phyloP scores from a whole-genome alignment of 441 rosid genomes.

The Erodium trifolium region DNA sequence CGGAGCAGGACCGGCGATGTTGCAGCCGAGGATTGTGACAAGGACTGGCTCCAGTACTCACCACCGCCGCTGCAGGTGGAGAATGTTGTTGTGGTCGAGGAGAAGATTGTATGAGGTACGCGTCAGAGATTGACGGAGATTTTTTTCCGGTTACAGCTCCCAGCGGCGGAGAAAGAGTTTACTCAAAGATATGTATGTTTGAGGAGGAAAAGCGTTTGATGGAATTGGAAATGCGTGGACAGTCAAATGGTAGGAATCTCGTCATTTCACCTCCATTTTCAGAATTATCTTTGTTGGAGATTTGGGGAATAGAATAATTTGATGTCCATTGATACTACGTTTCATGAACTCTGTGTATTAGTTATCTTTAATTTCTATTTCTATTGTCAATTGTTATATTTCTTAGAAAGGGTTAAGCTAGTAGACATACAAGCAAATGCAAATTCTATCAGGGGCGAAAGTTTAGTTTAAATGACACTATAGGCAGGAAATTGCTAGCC shows the following conservation, averaged over 20 bases:
- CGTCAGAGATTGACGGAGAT: constrained; percentile 73
- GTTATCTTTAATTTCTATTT: not conserved
- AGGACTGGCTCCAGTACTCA: constrained; percentile 63
- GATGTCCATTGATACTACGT: not conserved
- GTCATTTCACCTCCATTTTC: not conserved
- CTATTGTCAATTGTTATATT: not conserved
- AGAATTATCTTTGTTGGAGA: not conserved
- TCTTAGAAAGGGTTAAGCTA: not conserved
- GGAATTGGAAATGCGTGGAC: constrained; percentile 37
- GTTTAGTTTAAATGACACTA: not conserved
- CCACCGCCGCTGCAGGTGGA: constrained; percentile 37
- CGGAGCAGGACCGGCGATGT: constrained; percentile 35
- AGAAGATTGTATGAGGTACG: constrained; percentile 48
- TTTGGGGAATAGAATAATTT: not conserved
- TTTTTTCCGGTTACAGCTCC: constrained; percentile 82
- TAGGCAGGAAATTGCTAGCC: not conserved
- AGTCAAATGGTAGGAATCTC: constrained; percentile 37
- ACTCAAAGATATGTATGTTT: constrained; percentile 56
- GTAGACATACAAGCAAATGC: not conserved
- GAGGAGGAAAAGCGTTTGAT: constrained; percentile 32
- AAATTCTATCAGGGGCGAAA: not conserved
- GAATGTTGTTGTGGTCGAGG: constrained; percentile 25
- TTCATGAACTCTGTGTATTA: not conserved
- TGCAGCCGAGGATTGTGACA: constrained; percentile 30
- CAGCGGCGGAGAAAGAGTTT: constrained; percentile 75